Evolutionary conservation across 805 yeast species (phyloP), one percentile per base, ranked within the genome.

Genomic region (Yarrowia porcina): DNA sequence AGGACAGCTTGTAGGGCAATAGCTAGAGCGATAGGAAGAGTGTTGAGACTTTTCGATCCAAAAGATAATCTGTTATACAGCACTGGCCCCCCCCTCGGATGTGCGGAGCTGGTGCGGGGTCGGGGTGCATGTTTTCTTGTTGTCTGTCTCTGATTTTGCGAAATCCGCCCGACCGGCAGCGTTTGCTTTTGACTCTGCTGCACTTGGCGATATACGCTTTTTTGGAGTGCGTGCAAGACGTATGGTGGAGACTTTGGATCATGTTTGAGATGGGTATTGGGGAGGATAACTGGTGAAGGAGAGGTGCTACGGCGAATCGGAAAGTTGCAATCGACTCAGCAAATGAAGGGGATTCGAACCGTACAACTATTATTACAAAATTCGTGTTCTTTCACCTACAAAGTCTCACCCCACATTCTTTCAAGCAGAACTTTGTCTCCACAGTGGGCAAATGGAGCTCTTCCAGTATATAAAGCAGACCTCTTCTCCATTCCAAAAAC

Each of bases 101-200:
- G 50, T 45, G 50, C 50, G 50, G 50, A 45, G 50, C 23, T 6
- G 11, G n/a, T 44, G 49, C 49, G 49, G 49, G 49, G 49, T 44
- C 21, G 33, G 4, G 2, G 20, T 44, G 49, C 49, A 44, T 38
- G 47, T 18, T n/a, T n/a, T n/a, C 23, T 44, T 12, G 32, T 11
- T 11, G 12, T 3, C 20, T 38, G 42, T 20, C 42, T 38, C 25
- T 18, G 25, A 38, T 12, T 38, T 38, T 38, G 18, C 7, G 15
- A 10, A 38, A 38, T 20, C 50, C 50, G 50, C 50, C 50, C 50
- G 50, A 27, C 50, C 50, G 50, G 50, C 50, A 27, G n/a, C n/a
- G n/a, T n/a, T 28, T 45, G 28, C 42, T 12, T 38, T 38, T n/a
- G 15, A 4, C 38, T 35, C 15, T 6, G 13, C 3, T 21, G 11